Conservation (phyloP, 2,329 filamentous ascomycete species). For the Aspergillus aculeatinus region DNA sequence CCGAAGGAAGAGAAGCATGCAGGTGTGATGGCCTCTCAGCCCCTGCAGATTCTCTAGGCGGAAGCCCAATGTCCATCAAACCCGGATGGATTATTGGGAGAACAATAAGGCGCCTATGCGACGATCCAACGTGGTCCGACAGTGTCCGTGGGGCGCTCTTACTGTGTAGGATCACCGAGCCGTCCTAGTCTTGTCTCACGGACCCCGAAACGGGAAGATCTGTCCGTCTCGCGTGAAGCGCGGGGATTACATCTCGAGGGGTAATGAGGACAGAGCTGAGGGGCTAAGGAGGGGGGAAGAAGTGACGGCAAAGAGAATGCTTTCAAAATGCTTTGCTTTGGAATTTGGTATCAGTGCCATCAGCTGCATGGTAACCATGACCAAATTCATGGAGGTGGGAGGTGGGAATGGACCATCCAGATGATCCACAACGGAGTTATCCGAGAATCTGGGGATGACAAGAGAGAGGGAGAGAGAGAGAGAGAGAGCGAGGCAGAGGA, state of each 20-base stretch:
- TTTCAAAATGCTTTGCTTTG: too few relatives aligned
- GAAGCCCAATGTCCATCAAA: conserved; percentile 8
- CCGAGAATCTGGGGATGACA: background rate
- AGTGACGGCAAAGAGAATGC: background rate
- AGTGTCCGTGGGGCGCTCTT: conserved; percentile 12
- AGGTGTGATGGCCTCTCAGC: conserved; percentile 2
- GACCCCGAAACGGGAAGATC: conserved; percentile 13
- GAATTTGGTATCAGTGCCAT: background rate
- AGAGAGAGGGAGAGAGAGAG: background rate
- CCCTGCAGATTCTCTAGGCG: conserved; percentile 10
- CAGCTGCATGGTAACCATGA: background rate
- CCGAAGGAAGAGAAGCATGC: background rate
- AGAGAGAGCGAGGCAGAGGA: background rate
- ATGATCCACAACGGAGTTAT: background rate
- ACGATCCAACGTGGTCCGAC: conserved; percentile 13
- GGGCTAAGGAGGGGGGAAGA: background rate
- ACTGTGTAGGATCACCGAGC: background rate
- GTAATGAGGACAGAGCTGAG: background rate
- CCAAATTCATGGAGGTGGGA: background rate
- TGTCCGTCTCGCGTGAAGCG: conserved; percentile 10
- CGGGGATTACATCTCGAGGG: conserved; percentile 3
- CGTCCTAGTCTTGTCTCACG: conserved; percentile 11
- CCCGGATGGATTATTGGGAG: conserved; percentile 6
- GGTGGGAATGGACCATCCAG: background rate
- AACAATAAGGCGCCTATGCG: conserved; percentile 14